Evolutionary conservation across 805 yeast genomes (phyloP).

Genomic region (Pichia manshurica): DNA sequence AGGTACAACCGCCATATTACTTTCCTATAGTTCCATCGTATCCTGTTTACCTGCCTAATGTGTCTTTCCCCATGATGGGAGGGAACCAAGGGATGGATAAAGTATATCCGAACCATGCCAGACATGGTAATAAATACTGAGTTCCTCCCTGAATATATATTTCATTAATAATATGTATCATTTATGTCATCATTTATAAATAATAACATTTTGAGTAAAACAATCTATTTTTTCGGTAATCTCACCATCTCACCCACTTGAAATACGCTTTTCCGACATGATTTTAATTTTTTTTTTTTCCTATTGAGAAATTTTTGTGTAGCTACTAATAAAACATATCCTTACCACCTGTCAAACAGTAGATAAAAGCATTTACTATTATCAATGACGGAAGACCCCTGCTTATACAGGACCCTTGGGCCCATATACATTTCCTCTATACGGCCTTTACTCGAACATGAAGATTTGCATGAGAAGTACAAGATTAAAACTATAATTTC

Average conservation of each 20-base stretch:
- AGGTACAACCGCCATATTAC: slow-evolving; percentile 1
- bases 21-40: not conserved
- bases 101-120: slow-evolving; percentile 1
- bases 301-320: too few relatives aligned
- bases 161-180: not conserved
- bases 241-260: not conserved
- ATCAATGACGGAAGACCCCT: slow-evolving; percentile 14
- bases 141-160: not conserved
- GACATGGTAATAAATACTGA: slow-evolving; percentile 3
- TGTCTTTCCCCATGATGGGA: slow-evolving; percentile 1
- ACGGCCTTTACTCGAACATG: slow-evolving; percentile 51
- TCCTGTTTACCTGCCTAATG: not conserved
- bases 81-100: slow-evolving; percentile 4
- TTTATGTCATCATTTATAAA: not conserved
- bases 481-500: slow-evolving; percentile 71
- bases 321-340: too few relatives aligned
- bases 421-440: slow-evolving; percentile 72
- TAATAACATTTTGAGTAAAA: not conserved
- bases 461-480: slow-evolving; percentile 44
- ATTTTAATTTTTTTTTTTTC: too few relatives aligned
- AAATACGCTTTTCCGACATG: too few relatives aligned
- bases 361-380: too few relatives aligned
- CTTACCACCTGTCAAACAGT: too few relatives aligned
- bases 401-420: slow-evolving; percentile 60
- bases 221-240: not conserved